A percentile compares a stretch with the other conserved stretches of the same genome.
Evolutionary conservation across 257 asterid species (phyloP).

Genomic region (Capsicum rhomboideum): DNA sequence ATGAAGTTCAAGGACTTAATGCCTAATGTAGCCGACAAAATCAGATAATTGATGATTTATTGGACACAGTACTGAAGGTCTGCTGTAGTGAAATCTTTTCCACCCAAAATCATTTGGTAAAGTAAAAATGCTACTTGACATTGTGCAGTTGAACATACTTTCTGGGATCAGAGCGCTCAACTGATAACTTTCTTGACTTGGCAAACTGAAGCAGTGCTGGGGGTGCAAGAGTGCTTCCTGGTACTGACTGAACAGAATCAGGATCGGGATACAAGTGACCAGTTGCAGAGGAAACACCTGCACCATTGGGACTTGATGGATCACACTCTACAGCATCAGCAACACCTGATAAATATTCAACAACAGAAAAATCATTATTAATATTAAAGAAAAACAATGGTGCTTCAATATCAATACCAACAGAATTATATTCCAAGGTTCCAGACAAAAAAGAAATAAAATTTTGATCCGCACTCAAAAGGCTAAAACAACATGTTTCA

Average conservation of each 20-base stretch:
- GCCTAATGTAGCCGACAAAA: neutral
- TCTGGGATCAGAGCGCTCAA: constrained; percentile 85
- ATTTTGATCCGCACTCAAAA: neutral
- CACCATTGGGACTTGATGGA: constrained; percentile 48
- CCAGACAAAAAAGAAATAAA: neutral
- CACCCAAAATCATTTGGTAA: neutral
- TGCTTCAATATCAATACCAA: neutral
- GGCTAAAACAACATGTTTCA: neutral
- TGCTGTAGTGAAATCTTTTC: neutral
- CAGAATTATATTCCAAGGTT: neutral
- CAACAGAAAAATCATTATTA: neutral
- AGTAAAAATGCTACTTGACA: neutral
- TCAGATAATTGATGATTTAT: neutral
- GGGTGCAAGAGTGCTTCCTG: constrained; percentile 62
- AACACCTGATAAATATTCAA: constrained; percentile 18
- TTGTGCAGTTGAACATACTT: constrained; percentile 44
- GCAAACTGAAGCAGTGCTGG: constrained; percentile 79
- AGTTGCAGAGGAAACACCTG: constrained; percentile 58
- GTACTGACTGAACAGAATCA: constrained; percentile 58
- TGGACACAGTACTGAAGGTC: neutral
- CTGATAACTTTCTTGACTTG: constrained; percentile 79
- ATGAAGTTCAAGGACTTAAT: neutral
- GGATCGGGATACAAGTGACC: constrained; percentile 72
- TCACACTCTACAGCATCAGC: constrained; percentile 48
- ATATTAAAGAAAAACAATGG: neutral